Conservation (phyloP, 1,284 basidiomycete genomes). For the Malassezia arunalokei region DNA sequence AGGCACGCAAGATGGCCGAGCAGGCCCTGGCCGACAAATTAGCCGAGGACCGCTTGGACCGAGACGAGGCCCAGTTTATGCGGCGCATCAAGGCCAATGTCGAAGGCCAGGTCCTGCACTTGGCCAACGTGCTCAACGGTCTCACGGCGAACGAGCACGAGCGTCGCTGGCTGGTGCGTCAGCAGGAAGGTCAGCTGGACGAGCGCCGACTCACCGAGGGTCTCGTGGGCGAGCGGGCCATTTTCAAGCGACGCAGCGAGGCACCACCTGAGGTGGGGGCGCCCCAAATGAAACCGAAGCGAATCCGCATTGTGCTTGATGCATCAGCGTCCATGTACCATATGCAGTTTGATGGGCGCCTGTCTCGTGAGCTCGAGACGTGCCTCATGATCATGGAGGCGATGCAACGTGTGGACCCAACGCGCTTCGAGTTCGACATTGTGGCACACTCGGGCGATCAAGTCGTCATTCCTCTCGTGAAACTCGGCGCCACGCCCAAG, state of each 20-base stretch:
- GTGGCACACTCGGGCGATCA: slow-evolving; percentile 45
- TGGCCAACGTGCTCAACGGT: slow-evolving; percentile 36
- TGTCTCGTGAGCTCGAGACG: slow-evolving; percentile 39
- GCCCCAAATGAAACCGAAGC: slow-evolving; percentile 46
- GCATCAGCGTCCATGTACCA: slow-evolving; percentile 40
- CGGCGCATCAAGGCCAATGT: slow-evolving; percentile 37
- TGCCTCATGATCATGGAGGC: slow-evolving; percentile 46
- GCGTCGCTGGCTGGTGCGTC: slow-evolving; percentile 45
- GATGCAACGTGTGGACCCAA: slow-evolving; percentile 28
- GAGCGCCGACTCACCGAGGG: slow-evolving; percentile 45
- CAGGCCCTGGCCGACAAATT: slow-evolving; percentile 45
- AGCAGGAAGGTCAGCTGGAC: slow-evolving; percentile 47
- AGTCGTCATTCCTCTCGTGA: slow-evolving; percentile 39
- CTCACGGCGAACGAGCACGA: slow-evolving; percentile 47
- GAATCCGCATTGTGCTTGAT: slow-evolving; percentile 47
- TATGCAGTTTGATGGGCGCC: slow-evolving; percentile 42
- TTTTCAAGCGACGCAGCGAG: slow-evolving; percentile 44
- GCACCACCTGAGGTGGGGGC: slow-evolving; percentile 41
- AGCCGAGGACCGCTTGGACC: slow-evolving; percentile 39
- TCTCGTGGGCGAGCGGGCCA: slow-evolving; percentile 44
- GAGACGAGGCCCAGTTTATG: slow-evolving; percentile 40
- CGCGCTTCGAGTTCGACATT: slow-evolving; percentile 43
- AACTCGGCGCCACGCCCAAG: slow-evolving; percentile 25
- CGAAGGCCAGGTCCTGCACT: slow-evolving; percentile 32
- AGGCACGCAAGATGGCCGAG: slow-evolving; percentile 46